Base-by-base conservation (phyloP, 1,284 basidiomycete species). In the Rhodotorula sp. region DNA sequence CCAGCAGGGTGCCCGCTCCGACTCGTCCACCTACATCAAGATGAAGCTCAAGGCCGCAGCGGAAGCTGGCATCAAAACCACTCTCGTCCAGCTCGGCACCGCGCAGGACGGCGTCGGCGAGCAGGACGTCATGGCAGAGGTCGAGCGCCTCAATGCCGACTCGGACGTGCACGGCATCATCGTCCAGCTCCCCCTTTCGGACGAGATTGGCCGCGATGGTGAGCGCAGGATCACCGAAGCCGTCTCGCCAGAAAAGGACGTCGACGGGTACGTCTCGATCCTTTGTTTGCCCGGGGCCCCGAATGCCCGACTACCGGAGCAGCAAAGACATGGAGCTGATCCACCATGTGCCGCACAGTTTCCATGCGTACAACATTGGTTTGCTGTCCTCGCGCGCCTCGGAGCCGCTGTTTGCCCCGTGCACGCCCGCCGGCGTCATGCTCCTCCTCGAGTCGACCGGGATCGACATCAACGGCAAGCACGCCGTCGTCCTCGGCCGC, bases 291-390 rank as follows among this genome's bases (percentile, higher is more conserved):
- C 46, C 37, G 37, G 37, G 10, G 37, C 37, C 37, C 37, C 3
- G 10, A 42, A 42, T 42, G 37, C 37, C 37, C 37, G 37, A 42
- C 37, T 42, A 42, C 37, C 37, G 37, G 37, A 42, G 37, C 10
- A 42, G 37, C 14, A 14, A 54, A 22, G n/a, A 33, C 22, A 37
- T 10, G 37, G 15, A 37, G 45, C 55, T 63, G 24, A 62, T 30
- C 48, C 30, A n/a, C n/a, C 18, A 4, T 22, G 8, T 22, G 6
- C 45, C 15, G 17, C 6, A 17, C 29, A 91, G 91, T 63, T 99
- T 99, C 85, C 94, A 98, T 84, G 93, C 95, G 10, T 95, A 97
- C 82, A 99, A 99, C 83, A 98, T 99, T 77, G 96, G 96, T 42
- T 90, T 94, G 77, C 86, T 99, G 61, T 89, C 91, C 59, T 96